These are phyloP conservation scores for Pseudogymnoascus sp. DNA, from an alignment of 2,329 filamentous ascomycete genomes.

Conservation along the genomic window DNA sequence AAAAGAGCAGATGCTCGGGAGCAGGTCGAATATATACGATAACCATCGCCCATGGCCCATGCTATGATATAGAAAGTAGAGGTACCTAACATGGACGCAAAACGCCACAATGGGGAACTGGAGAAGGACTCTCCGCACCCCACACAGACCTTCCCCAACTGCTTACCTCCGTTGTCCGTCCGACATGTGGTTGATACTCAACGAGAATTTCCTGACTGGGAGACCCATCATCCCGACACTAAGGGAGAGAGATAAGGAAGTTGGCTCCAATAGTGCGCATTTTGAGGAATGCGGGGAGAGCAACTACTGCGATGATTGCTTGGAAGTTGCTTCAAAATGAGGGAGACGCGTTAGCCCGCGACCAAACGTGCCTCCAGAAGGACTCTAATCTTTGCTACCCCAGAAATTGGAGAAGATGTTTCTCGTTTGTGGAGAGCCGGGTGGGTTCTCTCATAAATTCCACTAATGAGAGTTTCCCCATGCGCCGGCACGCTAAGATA, in stretches of 20 bases:
- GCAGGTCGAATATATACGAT: not conserved
- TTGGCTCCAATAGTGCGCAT: not conserved
- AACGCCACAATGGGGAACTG: not conserved
- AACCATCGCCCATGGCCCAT: not conserved
- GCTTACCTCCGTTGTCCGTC: not conserved
- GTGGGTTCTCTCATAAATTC: not conserved
- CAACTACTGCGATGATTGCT: not conserved
- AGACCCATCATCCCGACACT: not conserved
- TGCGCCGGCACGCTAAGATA: not conserved
- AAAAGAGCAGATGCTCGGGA: not conserved
- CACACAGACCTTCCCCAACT: constrained; percentile 1
- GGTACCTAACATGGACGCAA: not conserved
- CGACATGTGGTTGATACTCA: not conserved
- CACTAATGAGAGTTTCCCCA: constrained; percentile 5
- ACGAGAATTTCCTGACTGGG: not conserved
- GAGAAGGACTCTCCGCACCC: not conserved
- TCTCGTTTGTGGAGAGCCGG: constrained; percentile 2
- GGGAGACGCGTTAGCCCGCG: not conserved
- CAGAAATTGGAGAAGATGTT: not conserved
- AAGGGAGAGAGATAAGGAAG: constrained; percentile 1
- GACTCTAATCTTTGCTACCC: constrained; percentile 1
- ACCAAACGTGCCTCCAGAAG: not conserved
- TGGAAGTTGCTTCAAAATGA: not conserved
- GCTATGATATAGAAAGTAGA: not conserved
- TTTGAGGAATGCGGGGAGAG: not conserved